Percentiles rank a stretch among this genome's conserved stretches.
Evolutionary conservation across 2,329 filamentous ascomycete species (phyloP).

Genomic region (Colletotrichum zoysiae): DNA sequence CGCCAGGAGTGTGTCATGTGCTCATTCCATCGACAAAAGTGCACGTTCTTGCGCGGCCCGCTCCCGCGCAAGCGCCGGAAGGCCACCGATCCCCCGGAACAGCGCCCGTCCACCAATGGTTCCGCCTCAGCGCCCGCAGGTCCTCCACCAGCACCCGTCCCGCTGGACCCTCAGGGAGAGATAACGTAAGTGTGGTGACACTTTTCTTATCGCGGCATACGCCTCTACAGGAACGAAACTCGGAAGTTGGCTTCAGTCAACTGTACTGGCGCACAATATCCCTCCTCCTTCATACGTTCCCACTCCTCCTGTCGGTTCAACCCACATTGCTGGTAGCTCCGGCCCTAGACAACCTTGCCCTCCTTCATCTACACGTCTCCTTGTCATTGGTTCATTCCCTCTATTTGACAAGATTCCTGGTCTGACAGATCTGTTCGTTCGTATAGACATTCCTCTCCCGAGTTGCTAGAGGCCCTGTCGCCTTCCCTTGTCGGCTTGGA

Average conservation of each 20-base stretch:
- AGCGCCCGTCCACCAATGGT: constrained; percentile 40
- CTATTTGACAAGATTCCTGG: not conserved
- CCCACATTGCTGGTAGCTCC: not conserved
- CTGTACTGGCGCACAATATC: not conserved
- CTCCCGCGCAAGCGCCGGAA: constrained; percentile 49
- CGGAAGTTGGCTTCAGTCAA: not conserved
- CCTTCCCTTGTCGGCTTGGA: constrained; percentile 38
- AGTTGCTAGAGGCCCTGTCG: constrained; percentile 41
- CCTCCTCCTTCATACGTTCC: constrained; percentile 19
- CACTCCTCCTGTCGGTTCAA: constrained; percentile 19
- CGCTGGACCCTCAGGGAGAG: constrained; percentile 41
- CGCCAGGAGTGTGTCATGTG: constrained; percentile 72
- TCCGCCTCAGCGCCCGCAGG: constrained; percentile 26
- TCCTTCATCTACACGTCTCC: not conserved
- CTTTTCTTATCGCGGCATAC: not conserved
- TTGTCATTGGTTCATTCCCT: constrained; percentile 2
- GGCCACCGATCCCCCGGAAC: constrained; percentile 44
- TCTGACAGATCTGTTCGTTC: constrained; percentile 13
- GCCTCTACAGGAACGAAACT: not conserved
- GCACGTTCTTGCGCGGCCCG: constrained; percentile 68
- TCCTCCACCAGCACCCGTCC: constrained; percentile 29
- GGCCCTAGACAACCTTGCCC: not conserved
- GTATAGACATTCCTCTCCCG: constrained; percentile 39
- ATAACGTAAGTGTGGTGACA: constrained; percentile 36
- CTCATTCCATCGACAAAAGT: constrained; percentile 75